These are phyloP conservation scores for Mycosarcoma maydis DNA, from an alignment of 1,284 basidiomycete species.

Conservation along the genomic window DNA sequence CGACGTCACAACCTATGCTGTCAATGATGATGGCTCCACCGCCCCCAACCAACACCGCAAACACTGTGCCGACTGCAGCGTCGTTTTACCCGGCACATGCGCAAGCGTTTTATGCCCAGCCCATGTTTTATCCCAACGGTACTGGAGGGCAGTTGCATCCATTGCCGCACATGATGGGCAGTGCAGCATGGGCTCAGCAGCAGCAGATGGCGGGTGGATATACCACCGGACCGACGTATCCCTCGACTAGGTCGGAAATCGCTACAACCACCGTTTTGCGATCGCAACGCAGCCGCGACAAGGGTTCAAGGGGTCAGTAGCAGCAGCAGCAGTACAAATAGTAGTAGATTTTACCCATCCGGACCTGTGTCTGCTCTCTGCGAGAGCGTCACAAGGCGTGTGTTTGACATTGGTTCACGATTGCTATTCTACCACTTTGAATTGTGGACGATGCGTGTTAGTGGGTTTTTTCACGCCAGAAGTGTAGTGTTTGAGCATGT, in stretches of 20 bases:
- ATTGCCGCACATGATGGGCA: neutral
- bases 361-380: too few species aligned
- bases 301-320: slow-evolving; percentile 6
- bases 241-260: slow-evolving; percentile 19
- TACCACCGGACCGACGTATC: slow-evolving; percentile 8
- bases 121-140: slow-evolving; percentile 9
- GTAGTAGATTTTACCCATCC: too few species aligned
- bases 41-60: neutral
- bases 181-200: neutral
- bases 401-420: too few species aligned
- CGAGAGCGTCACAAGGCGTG: too few species aligned
- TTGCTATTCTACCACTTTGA: too few species aligned
- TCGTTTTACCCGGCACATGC: slow-evolving; percentile 1
- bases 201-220: slow-evolving; percentile 1
- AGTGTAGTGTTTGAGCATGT: too few species aligned
- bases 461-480: too few species aligned
- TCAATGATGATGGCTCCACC: slow-evolving; percentile 53
- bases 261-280: slow-evolving; percentile 9
- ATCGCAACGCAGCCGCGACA: slow-evolving; percentile 17
- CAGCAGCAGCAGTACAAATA: slow-evolving; percentile 11
- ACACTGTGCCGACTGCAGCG: neutral
- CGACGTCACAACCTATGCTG: slow-evolving; percentile 30
- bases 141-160: too few species aligned
- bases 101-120: slow-evolving; percentile 3
- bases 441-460: too few species aligned